Evolutionary conservation across 2,329 filamentous ascomycete species (phyloP), one percentile per base, ranked within the genome.

Genomic region (Ascochyta lentis): DNA sequence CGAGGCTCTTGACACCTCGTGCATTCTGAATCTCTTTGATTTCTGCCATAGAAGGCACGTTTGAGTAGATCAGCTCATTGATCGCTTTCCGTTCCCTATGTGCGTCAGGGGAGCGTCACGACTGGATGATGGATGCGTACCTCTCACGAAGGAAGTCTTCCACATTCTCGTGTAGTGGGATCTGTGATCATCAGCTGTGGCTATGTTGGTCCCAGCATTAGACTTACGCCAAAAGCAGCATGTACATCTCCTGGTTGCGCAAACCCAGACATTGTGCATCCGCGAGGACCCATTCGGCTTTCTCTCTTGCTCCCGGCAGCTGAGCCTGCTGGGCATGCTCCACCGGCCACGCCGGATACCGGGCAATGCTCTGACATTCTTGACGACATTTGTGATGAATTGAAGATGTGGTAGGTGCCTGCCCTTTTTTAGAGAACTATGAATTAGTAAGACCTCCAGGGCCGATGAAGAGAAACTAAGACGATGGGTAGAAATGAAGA

Each of bases 1-100:
- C 82, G 29, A 84, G 76, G 54, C 80, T 79, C 51, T 79, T 80
- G 31, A 78, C 67, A 19, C 77, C 29, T 65, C 70, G 65, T 4
- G 63, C 52, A 27, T 64, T 66, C 33, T 69, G 63, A 6, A 66
- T 60, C 22, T 66, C 61, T 41, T 66, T 65, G 49, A 67, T 67
- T 44, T 66, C 61, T n/a, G 49, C 49, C 66, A 69, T 69, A 5
- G 64, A 67, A 26, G 66, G 66, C 12, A 63, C 56, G 23, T 63
- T 64, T 3, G 64, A 66, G 41, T 68, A 68, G n/a, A 69, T 54
- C 22, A 69, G 29, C 51, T 69, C 64, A 27, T 67, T 69, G 51
- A 69, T 67, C 6, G 66, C 63, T 46, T 66, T 69, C 13, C 66
- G 64, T 54, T 69, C 66, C 51, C 66, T 67, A 38, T 7, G 3